Conservation (phyloP, 257 asterid species). For the Salvia splendens region DNA sequence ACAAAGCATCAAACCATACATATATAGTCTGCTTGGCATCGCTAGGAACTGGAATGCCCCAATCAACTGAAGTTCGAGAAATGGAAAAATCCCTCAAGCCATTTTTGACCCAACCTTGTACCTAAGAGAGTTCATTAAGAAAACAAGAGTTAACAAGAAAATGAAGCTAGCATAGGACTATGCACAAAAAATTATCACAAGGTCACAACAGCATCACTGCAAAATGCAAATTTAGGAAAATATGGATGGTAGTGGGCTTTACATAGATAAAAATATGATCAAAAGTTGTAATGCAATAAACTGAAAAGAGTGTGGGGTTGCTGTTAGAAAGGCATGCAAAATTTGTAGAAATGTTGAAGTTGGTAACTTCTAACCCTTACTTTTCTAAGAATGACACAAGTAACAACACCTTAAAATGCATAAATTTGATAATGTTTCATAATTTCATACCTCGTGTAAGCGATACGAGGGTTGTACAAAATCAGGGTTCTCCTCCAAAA, state of each 20-base stretch:
- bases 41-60: constrained; percentile 93
- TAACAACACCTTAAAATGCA: constrained; percentile 9
- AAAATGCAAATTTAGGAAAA: not conserved
- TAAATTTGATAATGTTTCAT: constrained; percentile 5
- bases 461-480: constrained; percentile 94
- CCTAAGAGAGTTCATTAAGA: constrained; percentile 46
- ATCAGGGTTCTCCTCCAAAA: constrained; percentile 63
- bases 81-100: constrained; percentile 95
- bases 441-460: constrained; percentile 69
- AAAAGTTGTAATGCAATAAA: not conserved
- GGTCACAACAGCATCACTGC: constrained; percentile 9
- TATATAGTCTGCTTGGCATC: constrained; percentile 86
- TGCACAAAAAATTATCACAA: constrained; percentile 6
- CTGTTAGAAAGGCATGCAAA: not conserved
- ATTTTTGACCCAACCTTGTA: constrained; percentile 93
- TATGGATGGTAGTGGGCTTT: not conserved
- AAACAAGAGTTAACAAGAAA: constrained; percentile 22
- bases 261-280: not conserved
- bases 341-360: not conserved
- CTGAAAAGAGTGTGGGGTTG: not conserved
- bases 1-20: constrained; percentile 98
- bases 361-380: not conserved
- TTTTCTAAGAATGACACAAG: constrained; percentile 2
- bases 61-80: constrained; percentile 81
- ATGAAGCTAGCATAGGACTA: constrained; percentile 16